A percentile compares a stretch with the other conserved stretches of the same genome.
Conservation (phyloP, 2,329 filamentous ascomycete genomes). For the Trichoderma sp. region DNA sequence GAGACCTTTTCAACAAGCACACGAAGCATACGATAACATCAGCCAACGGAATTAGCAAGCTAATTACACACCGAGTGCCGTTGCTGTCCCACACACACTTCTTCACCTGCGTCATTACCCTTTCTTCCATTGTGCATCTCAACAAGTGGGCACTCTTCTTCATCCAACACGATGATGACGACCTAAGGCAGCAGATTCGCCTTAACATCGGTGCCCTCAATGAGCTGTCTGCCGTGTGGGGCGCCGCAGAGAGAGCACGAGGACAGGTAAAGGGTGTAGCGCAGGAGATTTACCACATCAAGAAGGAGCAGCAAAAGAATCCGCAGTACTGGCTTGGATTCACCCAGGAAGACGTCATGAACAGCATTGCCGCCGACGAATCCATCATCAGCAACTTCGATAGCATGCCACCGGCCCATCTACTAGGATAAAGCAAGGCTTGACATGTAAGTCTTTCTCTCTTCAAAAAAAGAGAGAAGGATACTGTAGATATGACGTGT, state of each 20-base stretch:
- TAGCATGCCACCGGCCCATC: slow-evolving; percentile 25
- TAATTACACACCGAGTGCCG: slow-evolving; percentile 71
- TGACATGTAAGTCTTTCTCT: background rate
- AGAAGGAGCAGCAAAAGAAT: slow-evolving; percentile 54
- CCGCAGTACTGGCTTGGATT: slow-evolving; percentile 56
- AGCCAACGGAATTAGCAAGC: slow-evolving; percentile 71
- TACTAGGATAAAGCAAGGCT: background rate
- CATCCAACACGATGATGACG: slow-evolving; percentile 60
- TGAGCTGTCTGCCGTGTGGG: slow-evolving; percentile 68
- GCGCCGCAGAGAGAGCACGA: slow-evolving; percentile 66
- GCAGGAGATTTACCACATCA: slow-evolving; percentile 66
- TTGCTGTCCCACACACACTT: slow-evolving; percentile 76
- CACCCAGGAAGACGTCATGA: slow-evolving; percentile 55
- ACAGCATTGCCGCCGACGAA: slow-evolving; percentile 55
- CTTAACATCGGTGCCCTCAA: slow-evolving; percentile 76
- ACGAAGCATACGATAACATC: slow-evolving; percentile 78
- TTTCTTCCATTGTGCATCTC: slow-evolving; percentile 78
- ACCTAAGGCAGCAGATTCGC: slow-evolving; percentile 70
- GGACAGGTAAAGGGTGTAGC: slow-evolving; percentile 75
- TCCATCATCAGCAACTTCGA: slow-evolving; percentile 60
- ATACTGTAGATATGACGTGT: background rate
- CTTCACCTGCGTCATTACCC: slow-evolving; percentile 76
- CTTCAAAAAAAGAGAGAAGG: background rate
- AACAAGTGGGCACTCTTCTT: slow-evolving; percentile 71
- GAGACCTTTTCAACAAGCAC: slow-evolving; percentile 60